Conservation (phyloP, 441 rosid genomes). For the Daphne laureola region DNA sequence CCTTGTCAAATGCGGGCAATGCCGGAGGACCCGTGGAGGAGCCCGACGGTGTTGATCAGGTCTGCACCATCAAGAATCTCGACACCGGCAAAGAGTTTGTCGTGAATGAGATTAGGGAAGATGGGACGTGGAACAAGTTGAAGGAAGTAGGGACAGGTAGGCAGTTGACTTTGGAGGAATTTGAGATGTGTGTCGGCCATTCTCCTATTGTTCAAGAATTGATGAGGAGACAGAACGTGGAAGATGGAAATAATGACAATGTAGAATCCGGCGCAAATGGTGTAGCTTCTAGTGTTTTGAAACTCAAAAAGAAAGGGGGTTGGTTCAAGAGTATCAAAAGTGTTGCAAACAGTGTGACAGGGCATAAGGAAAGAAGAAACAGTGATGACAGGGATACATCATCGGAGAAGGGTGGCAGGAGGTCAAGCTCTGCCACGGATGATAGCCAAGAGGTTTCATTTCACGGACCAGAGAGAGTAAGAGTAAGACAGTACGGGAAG, state of each 20-base stretch:
- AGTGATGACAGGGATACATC: constrained; percentile 88
- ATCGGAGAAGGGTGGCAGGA: constrained; percentile 86
- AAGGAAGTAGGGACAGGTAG: constrained; percentile 89
- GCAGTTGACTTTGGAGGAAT: constrained; percentile 91
- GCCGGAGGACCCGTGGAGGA: constrained; percentile 36
- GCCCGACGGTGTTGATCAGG: constrained; percentile 30
- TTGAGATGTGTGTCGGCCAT: constrained; percentile 81
- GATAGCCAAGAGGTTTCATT: constrained; percentile 89
- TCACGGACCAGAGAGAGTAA: constrained; percentile 69
- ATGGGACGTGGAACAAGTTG: constrained; percentile 75
- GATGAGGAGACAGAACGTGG: constrained; percentile 95
- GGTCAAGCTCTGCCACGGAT: constrained; percentile 98
- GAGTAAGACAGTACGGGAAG: constrained; percentile 63
- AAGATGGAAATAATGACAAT: constrained; percentile 53
- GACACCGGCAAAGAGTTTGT: constrained; percentile 89
- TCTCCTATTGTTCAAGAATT: constrained; percentile 93
- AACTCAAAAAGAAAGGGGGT: constrained; percentile 63
- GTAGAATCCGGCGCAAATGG: constrained; percentile 34
- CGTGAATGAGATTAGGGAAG: constrained; percentile 82
- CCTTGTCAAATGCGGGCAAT: constrained; percentile 6
- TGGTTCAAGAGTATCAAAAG: constrained; percentile 78
- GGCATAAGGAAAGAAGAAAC: constrained; percentile 75
- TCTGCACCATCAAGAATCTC: constrained; percentile 74
- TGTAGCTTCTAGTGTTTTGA: constrained; percentile 25
- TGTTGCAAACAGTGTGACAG: constrained; percentile 61